phyloP scores from a whole-genome alignment of 306 rosid species.

The Castanospermum australe region DNA sequence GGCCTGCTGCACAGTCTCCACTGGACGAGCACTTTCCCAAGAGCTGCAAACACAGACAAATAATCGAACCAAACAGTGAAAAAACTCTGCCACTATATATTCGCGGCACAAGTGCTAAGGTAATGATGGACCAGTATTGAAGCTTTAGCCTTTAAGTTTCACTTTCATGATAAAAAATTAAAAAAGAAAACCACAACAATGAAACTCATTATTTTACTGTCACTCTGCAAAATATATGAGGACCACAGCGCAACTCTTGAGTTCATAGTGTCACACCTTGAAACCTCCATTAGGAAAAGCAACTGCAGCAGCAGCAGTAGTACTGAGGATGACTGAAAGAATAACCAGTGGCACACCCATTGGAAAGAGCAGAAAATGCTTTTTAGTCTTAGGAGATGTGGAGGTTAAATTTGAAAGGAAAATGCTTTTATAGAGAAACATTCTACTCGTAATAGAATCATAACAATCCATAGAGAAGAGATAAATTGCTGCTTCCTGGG shows the following conservation, averaged over 20 bases:
- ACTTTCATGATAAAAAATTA: background rate
- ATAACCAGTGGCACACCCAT: conserved; percentile 27
- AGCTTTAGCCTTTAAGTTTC: background rate
- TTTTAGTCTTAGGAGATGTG: background rate
- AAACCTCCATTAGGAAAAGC: conserved; percentile 6
- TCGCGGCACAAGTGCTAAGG: background rate
- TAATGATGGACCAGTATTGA: background rate
- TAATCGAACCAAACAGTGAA: background rate
- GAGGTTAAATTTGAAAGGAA: background rate
- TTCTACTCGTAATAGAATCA: background rate
- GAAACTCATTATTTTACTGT: background rate
- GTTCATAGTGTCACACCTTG: conserved; percentile 27
- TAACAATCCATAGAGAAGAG: no score
- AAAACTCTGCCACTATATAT: background rate
- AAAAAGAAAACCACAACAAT: background rate
- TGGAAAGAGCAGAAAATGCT: background rate
- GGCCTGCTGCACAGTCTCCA: conserved; percentile 36
- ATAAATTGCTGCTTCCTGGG: background rate
- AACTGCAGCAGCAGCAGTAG: background rate
- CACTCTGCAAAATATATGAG: background rate
- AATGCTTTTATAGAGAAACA: background rate
- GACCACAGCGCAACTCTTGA: background rate
- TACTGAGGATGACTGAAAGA: conserved; percentile 17
- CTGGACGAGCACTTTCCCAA: conserved; percentile 22
- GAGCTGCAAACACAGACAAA: conserved; percentile 6